Base-by-base conservation (phyloP, 805 yeast species). In the Candida berthetii region DNA sequence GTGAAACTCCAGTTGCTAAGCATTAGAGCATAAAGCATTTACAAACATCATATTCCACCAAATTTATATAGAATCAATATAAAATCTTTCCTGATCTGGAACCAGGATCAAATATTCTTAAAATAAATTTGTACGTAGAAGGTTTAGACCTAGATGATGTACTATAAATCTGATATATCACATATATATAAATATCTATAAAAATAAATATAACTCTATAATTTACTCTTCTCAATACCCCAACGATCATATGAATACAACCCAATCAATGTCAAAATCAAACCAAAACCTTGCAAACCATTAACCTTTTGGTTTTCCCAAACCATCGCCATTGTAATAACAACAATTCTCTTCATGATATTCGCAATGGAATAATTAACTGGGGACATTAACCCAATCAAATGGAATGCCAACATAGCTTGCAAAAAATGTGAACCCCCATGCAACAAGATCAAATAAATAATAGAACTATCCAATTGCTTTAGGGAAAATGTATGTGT, bases 361-460 rank as follows among this genome's bases (percentile, higher is more conserved):
- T 81, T 85, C 25, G 90, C 93, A 54, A 85, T 81, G 33, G 88
- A 80, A 59, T 85, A 85, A 55, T 82, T 82, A 37, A 85, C 83
- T 4, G 93, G 85, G n/a, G 82, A 72, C 19, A 84, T 70, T 50
- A 74, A 57, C 2, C 91, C 91, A 48, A 85, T 71, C 36, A 85
- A 71, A 58, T 82, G 89, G 60, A 85, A 85, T 20, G 91, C 91
- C 37, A 84, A 60, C 56, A 85, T 69, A 3, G 87, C 77, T 61
- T 85, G 93, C 41, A 76, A 52, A 54, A 84, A 85, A 64, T 85
- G 95, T 3, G 83, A 65, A 1, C 74, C 41, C 2, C 90, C 89
- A 58, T 85, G 86, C n/a, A 80, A 41, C 5, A 75, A 24, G 27
- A 82, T 68, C 36, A 80, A 56, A 0, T 49, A 31, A 4, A 68